Conservation (phyloP, 2,329 filamentous ascomycete species). For the Ophiostoma triangulosporum region DNA sequence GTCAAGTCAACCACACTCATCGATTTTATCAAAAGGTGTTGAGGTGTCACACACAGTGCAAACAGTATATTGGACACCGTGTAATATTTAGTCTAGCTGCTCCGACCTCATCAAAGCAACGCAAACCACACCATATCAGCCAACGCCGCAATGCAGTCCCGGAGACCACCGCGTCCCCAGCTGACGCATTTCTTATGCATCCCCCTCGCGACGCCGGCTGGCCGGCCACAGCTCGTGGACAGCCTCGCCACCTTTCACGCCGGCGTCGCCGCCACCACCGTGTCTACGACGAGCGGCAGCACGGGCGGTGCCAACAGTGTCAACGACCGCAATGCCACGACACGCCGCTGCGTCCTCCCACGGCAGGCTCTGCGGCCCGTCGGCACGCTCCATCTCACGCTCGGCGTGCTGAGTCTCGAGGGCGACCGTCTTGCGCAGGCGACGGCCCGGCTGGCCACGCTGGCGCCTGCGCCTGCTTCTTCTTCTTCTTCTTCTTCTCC, state of each 20-base stretch:
- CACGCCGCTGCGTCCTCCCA: slow-evolving; percentile 33
- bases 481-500: neutral
- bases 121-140: neutral
- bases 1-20: too few relatives aligned
- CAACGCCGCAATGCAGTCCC: neutral
- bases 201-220: slow-evolving; percentile 49
- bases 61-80: too few relatives aligned
- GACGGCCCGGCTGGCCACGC: slow-evolving; percentile 27
- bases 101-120: neutral
- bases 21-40: too few relatives aligned
- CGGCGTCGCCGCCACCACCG: slow-evolving; percentile 33
- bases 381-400: slow-evolving; percentile 71
- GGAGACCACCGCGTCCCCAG: slow-evolving; percentile 5
- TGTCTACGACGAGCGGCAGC: slow-evolving; percentile 17
- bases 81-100: too few relatives aligned
- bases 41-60: too few relatives aligned
- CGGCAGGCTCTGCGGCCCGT: slow-evolving; percentile 57
- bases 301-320: slow-evolving; percentile 15
- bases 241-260: slow-evolving; percentile 48
- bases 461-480: slow-evolving; percentile 13
- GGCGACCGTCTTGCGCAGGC: slow-evolving; percentile 30
- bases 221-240: slow-evolving; percentile 49
- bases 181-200: slow-evolving; percentile 64
- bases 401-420: slow-evolving; percentile 69
- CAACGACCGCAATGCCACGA: slow-evolving; percentile 16